These are phyloP conservation scores for Ogataea sp. DNA, from an alignment of 805 yeast species.

Conservation along the genomic window DNA sequence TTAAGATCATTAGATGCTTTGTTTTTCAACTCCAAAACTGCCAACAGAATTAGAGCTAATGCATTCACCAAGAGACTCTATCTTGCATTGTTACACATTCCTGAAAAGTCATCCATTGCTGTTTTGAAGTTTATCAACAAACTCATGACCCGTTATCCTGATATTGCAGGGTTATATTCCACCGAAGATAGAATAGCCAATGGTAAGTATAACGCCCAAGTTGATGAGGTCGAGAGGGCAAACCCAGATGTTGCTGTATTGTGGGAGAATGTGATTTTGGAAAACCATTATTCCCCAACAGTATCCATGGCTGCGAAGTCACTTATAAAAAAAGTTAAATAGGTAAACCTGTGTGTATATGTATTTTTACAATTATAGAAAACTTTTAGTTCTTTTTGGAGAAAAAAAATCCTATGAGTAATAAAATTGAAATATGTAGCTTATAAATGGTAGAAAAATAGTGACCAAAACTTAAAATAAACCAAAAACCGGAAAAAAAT, in stretches of 20 bases:
- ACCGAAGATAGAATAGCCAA: slow-evolving; percentile 86
- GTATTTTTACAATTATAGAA: too few relatives aligned
- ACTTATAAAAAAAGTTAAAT: slow-evolving; percentile 28
- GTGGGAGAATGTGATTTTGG: slow-evolving; percentile 79
- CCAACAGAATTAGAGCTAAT: slow-evolving; percentile 56
- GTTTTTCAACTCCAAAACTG: slow-evolving; percentile 69
- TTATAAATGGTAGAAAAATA: too few relatives aligned
- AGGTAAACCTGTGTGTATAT: not conserved
- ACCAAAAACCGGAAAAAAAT: not conserved
- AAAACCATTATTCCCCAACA: slow-evolving; percentile 75
- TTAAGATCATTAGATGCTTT: slow-evolving; percentile 71
- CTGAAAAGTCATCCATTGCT: slow-evolving; percentile 83
- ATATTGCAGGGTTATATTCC: slow-evolving; percentile 66
- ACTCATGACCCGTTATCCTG: slow-evolving; percentile 62
- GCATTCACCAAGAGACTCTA: slow-evolving; percentile 82
- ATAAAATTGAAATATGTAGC: not conserved
- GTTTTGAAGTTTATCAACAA: slow-evolving; percentile 71
- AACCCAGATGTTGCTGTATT: slow-evolving; percentile 85
- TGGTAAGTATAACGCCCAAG: slow-evolving; percentile 64
- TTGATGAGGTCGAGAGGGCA: slow-evolving; percentile 60
- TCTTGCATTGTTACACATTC: slow-evolving; percentile 59
- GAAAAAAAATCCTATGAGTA: not conserved
- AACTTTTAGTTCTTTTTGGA: too few relatives aligned
- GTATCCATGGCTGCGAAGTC: slow-evolving; percentile 60
- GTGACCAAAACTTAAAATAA: not conserved